Percentiles rank a stretch among this genome's conserved stretches.
Evolutionary conservation across 2,329 filamentous ascomycete species (phyloP).

Genomic region (Aspergillus sp.): DNA sequence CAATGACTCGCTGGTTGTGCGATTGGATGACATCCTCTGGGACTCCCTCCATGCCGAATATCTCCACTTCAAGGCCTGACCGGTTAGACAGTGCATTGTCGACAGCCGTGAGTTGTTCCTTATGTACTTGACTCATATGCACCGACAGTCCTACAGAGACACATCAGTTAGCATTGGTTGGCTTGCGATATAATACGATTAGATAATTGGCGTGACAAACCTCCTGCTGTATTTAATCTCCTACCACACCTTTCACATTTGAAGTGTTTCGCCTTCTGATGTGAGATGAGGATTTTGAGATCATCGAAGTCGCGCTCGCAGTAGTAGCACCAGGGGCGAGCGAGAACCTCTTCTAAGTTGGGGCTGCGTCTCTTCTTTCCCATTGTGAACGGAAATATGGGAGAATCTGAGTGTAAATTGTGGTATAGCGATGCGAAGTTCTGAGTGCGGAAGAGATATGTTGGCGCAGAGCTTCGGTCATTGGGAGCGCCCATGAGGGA

Average conservation of each 20-base stretch:
- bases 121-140: slow-evolving; percentile 98
- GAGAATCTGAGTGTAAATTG: not conserved
- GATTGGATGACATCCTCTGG: slow-evolving; percentile 79
- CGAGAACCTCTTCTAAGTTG: slow-evolving; percentile 82
- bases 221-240: slow-evolving; percentile 89
- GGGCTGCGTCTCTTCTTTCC: slow-evolving; percentile 89
- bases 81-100: slow-evolving; percentile 91
- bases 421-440: not conserved
- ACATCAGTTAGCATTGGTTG: not conserved
- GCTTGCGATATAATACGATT: not conserved
- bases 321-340: slow-evolving; percentile 96
- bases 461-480: not conserved
- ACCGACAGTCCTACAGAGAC: slow-evolving; percentile 73
- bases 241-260: slow-evolving; percentile 91
- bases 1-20: slow-evolving; percentile 82
- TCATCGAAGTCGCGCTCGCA: slow-evolving; percentile 99
- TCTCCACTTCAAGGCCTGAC: slow-evolving; percentile 84
- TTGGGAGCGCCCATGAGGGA: not conserved
- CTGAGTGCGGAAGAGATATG: not conserved
- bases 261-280: slow-evolving; percentile 99
- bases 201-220: slow-evolving; percentile 50
- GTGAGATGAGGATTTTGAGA: slow-evolving; percentile 90
- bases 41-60: slow-evolving; percentile 97
- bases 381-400: slow-evolving; percentile 51
- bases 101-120: slow-evolving; percentile 81